phyloP scores from a whole-genome alignment of 257 asterid species.

The Henckelia pumila region DNA sequence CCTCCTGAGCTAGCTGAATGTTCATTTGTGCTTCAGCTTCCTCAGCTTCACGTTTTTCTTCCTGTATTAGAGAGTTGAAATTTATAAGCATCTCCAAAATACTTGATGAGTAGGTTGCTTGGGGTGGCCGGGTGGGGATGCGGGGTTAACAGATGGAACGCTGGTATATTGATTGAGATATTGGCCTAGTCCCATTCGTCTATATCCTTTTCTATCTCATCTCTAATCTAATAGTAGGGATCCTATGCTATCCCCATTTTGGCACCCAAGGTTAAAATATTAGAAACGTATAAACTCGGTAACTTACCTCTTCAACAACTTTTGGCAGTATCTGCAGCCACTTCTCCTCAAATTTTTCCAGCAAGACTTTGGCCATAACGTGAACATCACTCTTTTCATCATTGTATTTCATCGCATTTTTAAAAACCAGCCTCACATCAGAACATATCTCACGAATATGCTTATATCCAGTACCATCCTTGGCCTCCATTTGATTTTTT shows the following conservation, averaged over 20 bases:
- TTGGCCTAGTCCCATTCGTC: too few relatives aligned
- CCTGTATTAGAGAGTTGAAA: constrained; percentile 44
- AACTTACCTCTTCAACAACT: constrained; percentile 85
- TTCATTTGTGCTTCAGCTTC: constrained; percentile 65
- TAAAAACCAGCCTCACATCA: constrained; percentile 72
- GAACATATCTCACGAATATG: constrained; percentile 78
- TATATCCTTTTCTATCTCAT: too few relatives aligned
- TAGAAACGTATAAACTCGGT: constrained; percentile 5
- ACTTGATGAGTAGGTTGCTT: constrained; percentile 16
- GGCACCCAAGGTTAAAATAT: too few relatives aligned
- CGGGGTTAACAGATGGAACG: constrained; percentile 5
- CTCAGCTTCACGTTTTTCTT: constrained; percentile 70
- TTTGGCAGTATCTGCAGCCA: constrained; percentile 85
- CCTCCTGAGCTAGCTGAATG: constrained; percentile 63
- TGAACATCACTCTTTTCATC: constrained; percentile 84
- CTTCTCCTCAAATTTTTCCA: constrained; percentile 85
- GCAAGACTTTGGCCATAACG: constrained; percentile 66
- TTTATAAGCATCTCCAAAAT: constrained; percentile 18
- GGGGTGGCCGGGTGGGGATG: constrained; percentile 3
- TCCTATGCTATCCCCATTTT: too few relatives aligned
- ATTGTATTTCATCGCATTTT: constrained; percentile 92
- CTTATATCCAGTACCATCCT: constrained; percentile 90
- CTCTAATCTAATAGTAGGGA: too few relatives aligned
- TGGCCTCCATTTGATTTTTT: constrained; percentile 96
- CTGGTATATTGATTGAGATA: neutral